Base-by-base conservation (phyloP, 805 yeast genomes). In the Candida berthetii region DNA sequence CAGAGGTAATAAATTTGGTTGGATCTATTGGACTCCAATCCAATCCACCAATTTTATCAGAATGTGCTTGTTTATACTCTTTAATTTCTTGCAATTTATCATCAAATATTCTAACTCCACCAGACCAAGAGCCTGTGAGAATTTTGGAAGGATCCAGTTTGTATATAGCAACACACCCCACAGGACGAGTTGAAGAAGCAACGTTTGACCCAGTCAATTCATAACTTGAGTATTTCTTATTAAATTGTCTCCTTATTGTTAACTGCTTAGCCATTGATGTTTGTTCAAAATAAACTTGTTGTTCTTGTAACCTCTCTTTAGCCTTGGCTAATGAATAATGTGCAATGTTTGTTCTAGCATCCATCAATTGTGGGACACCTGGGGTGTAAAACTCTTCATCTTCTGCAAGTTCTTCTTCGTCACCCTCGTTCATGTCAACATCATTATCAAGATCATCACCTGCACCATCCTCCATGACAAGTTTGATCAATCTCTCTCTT, bases 321-420 rank as follows among this genome's bases (percentile, higher is more conserved):
- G 91, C 74, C 17, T 59, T 59, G 1, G 41, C 35, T 3, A 84
- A 49, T 0, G 96, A 82, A 42, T 61, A 62, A 5, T 60, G 45
- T 0, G 88, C 73, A 0, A 90, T 66, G 2, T 48, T 45, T 31
- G 62, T 57, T 39, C 98, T 69, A 0, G 78, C 71, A 1, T 68
- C 62, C 7, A 71, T 61, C 9, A 90, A 59, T 6, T 68, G 74
- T 3, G 62, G 64, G 0, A 74, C 60, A 0, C 95, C 96, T 0
- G 95, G 95, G 0, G 96, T 88, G 53, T 79, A 88, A 54, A 84
- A 89, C 45, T 88, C 96, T 39, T 82, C 95, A 13, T 85, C 82
- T 9, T 78, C 82, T 1, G 70, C 80, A 3, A 65, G 76, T 1
- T 52, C 62, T 3, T 48, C 60, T 3, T 44, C 62, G 3, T 46